Percentiles rank a stretch among this genome's conserved stretches.
Evolutionary conservation across 129 eudicot genomes (phyloP).

Genomic region (Scalesia atractyloides): DNA sequence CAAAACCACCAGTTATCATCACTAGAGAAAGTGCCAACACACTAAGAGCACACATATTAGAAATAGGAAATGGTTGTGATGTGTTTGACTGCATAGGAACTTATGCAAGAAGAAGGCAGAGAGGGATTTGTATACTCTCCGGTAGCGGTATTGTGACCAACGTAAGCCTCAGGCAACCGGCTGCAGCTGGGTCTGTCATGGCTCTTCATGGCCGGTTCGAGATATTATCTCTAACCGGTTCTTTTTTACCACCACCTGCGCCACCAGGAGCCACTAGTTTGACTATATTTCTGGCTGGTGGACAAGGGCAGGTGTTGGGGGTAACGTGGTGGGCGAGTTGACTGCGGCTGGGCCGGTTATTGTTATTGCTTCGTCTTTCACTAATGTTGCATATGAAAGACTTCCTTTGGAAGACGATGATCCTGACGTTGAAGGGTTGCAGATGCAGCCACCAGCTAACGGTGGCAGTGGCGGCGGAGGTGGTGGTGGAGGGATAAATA

Average conservation of each 20-base stretch:
- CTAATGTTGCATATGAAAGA: conserved; percentile 50
- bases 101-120: conserved; percentile 42
- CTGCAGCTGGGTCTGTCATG: conserved; percentile 40
- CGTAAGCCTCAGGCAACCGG: conserved; percentile 42
- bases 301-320: conserved; percentile 50
- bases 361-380: conserved; percentile 43
- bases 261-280: conserved; percentile 53
- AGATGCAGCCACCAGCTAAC: conserved; percentile 34
- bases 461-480: conserved; percentile 12
- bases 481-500: conserved; percentile 32
- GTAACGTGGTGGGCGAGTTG: conserved; percentile 51
- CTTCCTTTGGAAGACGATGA: conserved; percentile 47
- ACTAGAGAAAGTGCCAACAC: conserved; percentile 52
- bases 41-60: conserved; percentile 42
- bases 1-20: conserved; percentile 48
- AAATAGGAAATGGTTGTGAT: conserved; percentile 43
- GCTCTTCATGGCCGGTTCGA: conserved; percentile 48
- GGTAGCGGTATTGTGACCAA: conserved; percentile 45
- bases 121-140: conserved; percentile 44
- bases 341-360: conserved; percentile 51
- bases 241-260: conserved; percentile 47
- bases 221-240: conserved; percentile 44
- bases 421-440: conserved; percentile 34
- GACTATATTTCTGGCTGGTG: conserved; percentile 48
- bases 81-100: conserved; percentile 43